Base-by-base conservation (phyloP, 2,329 filamentous ascomycete genomes). In the Xylaria polymorpha region DNA sequence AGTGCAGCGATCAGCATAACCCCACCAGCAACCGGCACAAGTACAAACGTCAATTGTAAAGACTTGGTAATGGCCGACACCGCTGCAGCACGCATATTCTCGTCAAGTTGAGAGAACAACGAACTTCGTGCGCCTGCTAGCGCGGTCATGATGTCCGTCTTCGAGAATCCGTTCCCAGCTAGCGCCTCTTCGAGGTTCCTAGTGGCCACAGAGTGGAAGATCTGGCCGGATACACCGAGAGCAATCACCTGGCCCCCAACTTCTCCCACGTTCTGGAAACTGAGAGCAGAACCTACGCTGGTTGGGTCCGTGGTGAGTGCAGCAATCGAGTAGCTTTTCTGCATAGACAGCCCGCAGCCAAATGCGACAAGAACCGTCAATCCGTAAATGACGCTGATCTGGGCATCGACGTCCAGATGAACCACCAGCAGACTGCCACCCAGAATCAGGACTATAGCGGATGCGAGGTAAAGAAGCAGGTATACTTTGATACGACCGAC, bases 401-500 rank as follows among this genome's bases (percentile, higher is more conserved):
- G 60, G 1, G 79, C 77, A 4, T 58, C 55, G 0, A 68, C 58
- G 2, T 70, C 67, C 32, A 80, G 32, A 46, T 56, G 71, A 22
- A 77, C 76, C 53, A 74, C 72, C 69, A 77, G 72, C 10, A 74
- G 69, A 3, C 67, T 71, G 6, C 72, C 74, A 6, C 79, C 81
- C 18, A 77, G 62, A 3, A 78, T 66, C 12, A 79, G 69, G 20
- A 80, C 57, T 15, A 77, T 56, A 51, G 78, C 77, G 10, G 77
- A 74, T 70, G 76, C 44, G 35, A 80, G 53, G 65, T 75, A 83
- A 70, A 72, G 81, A 12, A 73, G 77, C 71, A 74, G 75, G 71
- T 82, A 83, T 2, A 76, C 70, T 71, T 82, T 73, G 4, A 79
- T 56, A 10, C 68, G 71, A 18, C 81, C 82, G 56, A 77, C 75